These are phyloP conservation scores for Helminthosporium solani DNA, from an alignment of 2,329 filamentous ascomycete genomes.

Conservation along the genomic window DNA sequence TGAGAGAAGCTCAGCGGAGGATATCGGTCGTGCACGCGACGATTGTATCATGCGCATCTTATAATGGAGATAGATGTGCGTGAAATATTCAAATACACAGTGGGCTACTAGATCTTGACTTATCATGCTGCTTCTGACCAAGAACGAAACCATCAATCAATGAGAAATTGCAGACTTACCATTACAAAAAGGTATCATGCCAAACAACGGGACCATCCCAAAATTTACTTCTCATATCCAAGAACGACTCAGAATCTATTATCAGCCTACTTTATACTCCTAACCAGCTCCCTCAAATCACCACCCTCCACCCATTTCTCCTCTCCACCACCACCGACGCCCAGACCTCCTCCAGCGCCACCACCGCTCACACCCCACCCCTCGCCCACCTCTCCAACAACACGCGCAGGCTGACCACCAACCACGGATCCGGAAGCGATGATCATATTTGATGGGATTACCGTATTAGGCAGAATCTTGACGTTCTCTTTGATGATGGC, in stretches of 20 bases:
- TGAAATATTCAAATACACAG: too few species aligned
- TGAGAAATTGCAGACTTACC: too few species aligned
- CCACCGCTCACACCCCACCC: constrained; percentile 50
- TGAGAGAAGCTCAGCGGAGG: too few species aligned
- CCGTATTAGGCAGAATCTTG: constrained; percentile 77
- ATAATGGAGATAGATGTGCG: too few species aligned
- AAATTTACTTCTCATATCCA: neutral
- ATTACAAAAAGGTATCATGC: neutral
- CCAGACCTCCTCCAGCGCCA: constrained; percentile 33
- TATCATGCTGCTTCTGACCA: too few species aligned
- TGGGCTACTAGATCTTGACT: too few species aligned
- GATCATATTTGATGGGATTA: constrained; percentile 85
- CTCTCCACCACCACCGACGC: constrained; percentile 43
- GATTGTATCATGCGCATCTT: too few species aligned
- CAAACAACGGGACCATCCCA: too few species aligned
- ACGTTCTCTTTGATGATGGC: constrained; percentile 93
- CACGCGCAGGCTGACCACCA: constrained; percentile 55
- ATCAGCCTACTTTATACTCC: constrained; percentile 43
- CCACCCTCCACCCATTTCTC: constrained; percentile 53
- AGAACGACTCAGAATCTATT: neutral
- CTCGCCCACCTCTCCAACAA: constrained; percentile 53
- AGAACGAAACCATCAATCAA: too few species aligned
- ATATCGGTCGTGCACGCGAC: too few species aligned
- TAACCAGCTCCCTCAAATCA: constrained; percentile 51
- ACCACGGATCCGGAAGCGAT: constrained; percentile 91